A percentile compares a stretch with the other conserved stretches of the same genome.
Conservation (phyloP, 768 basidiomycete species). For the Psilocybe cubensis region DNA sequence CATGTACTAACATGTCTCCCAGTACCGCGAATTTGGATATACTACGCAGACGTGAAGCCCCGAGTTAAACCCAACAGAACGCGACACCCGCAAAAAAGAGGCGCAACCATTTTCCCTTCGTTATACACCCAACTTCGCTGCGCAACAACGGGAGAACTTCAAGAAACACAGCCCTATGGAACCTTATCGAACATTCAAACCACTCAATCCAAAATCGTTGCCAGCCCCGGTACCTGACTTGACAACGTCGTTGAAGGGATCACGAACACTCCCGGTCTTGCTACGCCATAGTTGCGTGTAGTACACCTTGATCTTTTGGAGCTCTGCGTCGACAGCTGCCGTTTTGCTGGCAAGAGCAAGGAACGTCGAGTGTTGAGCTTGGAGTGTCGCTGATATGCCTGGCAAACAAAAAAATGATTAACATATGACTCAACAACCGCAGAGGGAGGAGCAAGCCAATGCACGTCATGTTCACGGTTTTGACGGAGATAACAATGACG, state of each 20-base stretch:
- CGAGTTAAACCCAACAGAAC: neutral
- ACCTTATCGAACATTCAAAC: slow-evolving; percentile 45
- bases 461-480: too few relatives aligned
- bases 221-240: slow-evolving; percentile 32
- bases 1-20: neutral
- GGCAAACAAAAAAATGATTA: slow-evolving; percentile 8
- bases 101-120: neutral
- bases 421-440: slow-evolving; percentile 11
- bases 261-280: slow-evolving; percentile 81
- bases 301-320: slow-evolving; percentile 74
- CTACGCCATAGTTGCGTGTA: slow-evolving; percentile 82
- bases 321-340: slow-evolving; percentile 70
- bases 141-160: neutral
- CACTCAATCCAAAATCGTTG: slow-evolving; percentile 45
- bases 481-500: too few relatives aligned
- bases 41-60: neutral
- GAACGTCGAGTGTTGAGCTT: slow-evolving; percentile 80
- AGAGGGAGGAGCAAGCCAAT: too few relatives aligned
- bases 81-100: neutral
- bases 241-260: slow-evolving; percentile 69
- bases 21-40: too few relatives aligned
- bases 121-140: neutral
- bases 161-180: neutral
- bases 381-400: slow-evolving; percentile 79
- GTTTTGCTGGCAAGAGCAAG: slow-evolving; percentile 78